These are phyloP conservation scores for Urtica urens DNA, from an alignment of 306 rosid species.

Conservation along the genomic window DNA sequence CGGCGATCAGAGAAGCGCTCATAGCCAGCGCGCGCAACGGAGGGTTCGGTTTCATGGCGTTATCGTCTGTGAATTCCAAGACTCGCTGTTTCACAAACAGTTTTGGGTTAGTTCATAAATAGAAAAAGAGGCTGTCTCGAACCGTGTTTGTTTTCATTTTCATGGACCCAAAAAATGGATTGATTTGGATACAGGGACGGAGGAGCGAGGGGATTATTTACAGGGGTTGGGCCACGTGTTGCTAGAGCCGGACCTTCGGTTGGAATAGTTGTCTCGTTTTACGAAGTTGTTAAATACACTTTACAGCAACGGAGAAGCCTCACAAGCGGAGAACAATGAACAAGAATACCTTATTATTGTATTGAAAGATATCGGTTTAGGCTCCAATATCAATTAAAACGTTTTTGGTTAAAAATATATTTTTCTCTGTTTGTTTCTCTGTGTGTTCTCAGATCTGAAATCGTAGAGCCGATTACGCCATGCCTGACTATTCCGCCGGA, in stretches of 20 bases:
- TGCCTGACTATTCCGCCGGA: too few species aligned
- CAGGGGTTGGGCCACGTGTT: constrained; percentile 76
- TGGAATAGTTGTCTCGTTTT: constrained; percentile 81
- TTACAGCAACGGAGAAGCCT: constrained; percentile 33
- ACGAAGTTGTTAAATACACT: constrained; percentile 71
- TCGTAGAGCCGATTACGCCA: too few species aligned
- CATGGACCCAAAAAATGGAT: too few species aligned
- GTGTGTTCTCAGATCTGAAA: too few species aligned
- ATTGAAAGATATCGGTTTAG: background rate
- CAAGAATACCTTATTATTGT: too few species aligned
- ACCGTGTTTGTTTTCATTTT: too few species aligned
- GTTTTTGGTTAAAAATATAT: too few species aligned
- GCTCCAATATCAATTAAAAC: too few species aligned
- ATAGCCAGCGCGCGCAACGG: constrained; percentile 27
- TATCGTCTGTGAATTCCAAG: background rate
- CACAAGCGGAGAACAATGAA: constrained; percentile 13
- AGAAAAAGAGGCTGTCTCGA: too few species aligned
- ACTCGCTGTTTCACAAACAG: too few species aligned
- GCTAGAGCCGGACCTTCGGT: constrained; percentile 89
- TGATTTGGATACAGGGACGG: constrained; percentile 69
- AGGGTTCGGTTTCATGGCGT: constrained; percentile 39
- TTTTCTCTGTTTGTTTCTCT: too few species aligned
- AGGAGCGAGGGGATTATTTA: constrained; percentile 60
- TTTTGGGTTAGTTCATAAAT: too few species aligned
- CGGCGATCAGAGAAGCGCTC: constrained; percentile 40